phyloP scores from a whole-genome alignment of 225 moss, liverwort and hornwort genomes.

The Ulota crispa region DNA sequence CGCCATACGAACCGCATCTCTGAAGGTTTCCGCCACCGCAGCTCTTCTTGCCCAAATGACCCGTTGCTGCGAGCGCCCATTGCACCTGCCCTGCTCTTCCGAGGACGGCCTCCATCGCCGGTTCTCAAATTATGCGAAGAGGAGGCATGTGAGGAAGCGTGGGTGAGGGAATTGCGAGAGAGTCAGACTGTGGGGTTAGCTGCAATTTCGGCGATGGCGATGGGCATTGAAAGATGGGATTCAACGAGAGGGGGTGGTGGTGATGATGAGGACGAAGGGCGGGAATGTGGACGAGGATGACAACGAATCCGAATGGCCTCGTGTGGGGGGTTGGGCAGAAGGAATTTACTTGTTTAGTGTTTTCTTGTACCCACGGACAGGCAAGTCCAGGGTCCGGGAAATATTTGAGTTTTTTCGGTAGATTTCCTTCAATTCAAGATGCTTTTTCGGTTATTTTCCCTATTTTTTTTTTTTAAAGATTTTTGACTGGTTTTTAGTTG shows the following conservation, averaged over 20 bases:
- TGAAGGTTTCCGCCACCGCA: not conserved
- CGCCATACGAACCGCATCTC: not conserved
- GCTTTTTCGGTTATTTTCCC: too few species aligned
- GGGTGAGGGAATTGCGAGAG: not conserved
- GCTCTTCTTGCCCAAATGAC: not conserved
- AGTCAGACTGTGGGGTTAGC: not conserved
- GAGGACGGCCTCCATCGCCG: constrained; percentile 29
- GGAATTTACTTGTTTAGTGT: too few species aligned
- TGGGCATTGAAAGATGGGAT: not conserved
- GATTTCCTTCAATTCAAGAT: too few species aligned
- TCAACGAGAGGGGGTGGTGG: too few species aligned
- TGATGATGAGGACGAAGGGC: not conserved
- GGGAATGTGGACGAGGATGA: not conserved
- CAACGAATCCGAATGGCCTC: not conserved
- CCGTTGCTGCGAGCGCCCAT: constrained; percentile 8
- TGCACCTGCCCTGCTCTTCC: constrained; percentile 32
- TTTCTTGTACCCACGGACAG: too few species aligned
- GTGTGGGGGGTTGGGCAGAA: too few species aligned
- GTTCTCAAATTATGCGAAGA: not conserved
- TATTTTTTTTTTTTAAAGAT: too few species aligned
- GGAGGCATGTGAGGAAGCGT: too few species aligned
- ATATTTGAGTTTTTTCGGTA: too few species aligned
- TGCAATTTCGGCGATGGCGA: not conserved
- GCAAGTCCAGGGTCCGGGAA: too few species aligned
- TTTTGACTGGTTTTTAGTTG: too few species aligned